phyloP scores from a whole-genome alignment of 495 filamentous ascomycete genomes.

The Lepraria neglecta region DNA sequence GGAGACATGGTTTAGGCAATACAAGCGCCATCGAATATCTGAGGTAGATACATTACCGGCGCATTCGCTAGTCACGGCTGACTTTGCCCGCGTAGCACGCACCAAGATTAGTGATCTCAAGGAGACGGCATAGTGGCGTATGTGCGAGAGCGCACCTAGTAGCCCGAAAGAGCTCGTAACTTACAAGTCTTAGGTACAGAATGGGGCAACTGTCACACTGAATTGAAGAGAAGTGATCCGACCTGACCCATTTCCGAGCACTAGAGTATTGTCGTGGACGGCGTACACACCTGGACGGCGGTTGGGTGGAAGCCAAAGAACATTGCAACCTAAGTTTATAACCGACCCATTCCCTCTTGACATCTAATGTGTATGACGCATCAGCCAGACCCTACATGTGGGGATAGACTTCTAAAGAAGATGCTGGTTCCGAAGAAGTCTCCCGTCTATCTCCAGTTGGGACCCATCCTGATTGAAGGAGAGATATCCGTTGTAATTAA shows the following conservation, averaged over 20 bases:
- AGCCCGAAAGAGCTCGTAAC: no score
- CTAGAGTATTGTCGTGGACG: background rate
- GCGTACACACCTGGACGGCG: background rate
- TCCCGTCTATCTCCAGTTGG: background rate
- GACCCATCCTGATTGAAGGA: slow-evolving; percentile 1
- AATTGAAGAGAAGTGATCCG: slow-evolving; percentile 5
- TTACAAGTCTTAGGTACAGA: no score
- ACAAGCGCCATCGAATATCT: no score
- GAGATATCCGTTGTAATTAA: background rate
- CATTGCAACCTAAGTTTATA: background rate
- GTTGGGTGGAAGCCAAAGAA: slow-evolving; percentile 10
- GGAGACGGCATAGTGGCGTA: no score
- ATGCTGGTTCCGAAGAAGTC: background rate
- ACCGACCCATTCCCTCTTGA: slow-evolving; percentile 3
- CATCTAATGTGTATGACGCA: background rate
- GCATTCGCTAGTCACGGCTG: no score
- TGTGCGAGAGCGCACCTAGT: no score
- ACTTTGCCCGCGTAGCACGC: no score
- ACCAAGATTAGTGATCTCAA: no score
- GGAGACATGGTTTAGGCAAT: no score
- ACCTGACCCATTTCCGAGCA: slow-evolving; percentile 9
- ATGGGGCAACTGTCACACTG: slow-evolving; percentile 2
- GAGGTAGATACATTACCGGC: no score
- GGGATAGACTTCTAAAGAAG: background rate
- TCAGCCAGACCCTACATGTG: background rate